A percentile compares a stretch with the other conserved stretches of the same genome.
Evolutionary conservation across 2,329 filamentous ascomycete genomes (phyloP).

Genomic region (Teratosphaeria pseudoeucalypti): DNA sequence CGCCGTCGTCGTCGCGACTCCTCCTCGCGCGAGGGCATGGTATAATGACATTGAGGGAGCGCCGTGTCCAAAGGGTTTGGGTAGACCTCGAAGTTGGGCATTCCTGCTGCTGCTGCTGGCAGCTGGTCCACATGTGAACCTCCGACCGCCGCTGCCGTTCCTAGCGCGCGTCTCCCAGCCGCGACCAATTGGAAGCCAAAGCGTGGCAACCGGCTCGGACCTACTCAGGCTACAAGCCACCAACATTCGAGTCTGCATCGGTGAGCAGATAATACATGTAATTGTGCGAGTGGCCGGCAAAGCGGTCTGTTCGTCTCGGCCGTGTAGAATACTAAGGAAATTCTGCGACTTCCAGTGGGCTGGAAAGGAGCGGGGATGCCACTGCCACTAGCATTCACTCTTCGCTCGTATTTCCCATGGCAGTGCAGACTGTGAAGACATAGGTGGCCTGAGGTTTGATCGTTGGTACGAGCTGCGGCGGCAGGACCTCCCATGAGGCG

Average conservation of each 20-base stretch:
- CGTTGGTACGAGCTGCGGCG: background rate
- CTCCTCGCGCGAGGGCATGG: constrained; percentile 16
- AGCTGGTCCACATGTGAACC: background rate
- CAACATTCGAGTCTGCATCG: background rate
- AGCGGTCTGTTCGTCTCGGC: background rate
- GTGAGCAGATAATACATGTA: background rate
- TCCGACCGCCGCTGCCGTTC: background rate
- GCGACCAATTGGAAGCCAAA: background rate
- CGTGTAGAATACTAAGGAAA: background rate
- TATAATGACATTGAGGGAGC: constrained; percentile 4
- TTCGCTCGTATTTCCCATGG: background rate
- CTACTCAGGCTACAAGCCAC: background rate
- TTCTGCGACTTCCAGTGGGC: background rate
- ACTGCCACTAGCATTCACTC: background rate
- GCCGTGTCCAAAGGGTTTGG: constrained; percentile 10
- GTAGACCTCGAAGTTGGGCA: constrained; percentile 5
- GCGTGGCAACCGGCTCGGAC: background rate
- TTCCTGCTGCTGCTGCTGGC: background rate
- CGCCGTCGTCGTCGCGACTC: constrained; percentile 19
- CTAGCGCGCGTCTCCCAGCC: background rate
- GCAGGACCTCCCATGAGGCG: background rate
- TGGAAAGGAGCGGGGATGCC: background rate
- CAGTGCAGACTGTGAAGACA: background rate
- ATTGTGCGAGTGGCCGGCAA: background rate
- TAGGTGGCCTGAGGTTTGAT: background rate